Evolutionary conservation across 2,329 filamentous ascomycete species (phyloP).

Genomic region (Ascochyta clinopodiicola): DNA sequence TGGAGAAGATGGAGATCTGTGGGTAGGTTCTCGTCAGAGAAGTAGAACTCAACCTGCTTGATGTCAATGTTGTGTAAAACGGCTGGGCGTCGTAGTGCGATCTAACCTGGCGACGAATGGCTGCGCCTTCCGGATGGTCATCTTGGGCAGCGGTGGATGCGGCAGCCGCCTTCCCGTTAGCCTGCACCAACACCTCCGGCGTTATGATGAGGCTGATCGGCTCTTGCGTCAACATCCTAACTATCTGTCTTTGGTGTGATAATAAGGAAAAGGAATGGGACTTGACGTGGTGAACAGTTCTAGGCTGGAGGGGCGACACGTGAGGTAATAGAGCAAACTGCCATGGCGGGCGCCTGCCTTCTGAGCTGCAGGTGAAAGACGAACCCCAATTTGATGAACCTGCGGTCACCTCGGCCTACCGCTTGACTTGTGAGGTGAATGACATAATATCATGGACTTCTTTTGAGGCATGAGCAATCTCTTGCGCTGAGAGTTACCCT

Average conservation of each 20-base stretch:
- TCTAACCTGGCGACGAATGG: conserved; percentile 41
- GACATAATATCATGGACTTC: no score
- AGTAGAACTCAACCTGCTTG: conserved; percentile 57
- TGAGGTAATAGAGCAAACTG: conserved; percentile 7
- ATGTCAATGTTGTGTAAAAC: conserved; percentile 5
- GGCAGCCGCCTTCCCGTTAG: neutral
- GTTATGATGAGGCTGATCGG: neutral
- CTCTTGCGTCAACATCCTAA: conserved; percentile 4
- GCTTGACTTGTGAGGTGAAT: no score
- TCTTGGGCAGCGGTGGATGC: neutral
- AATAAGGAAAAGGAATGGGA: neutral
- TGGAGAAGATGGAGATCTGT: conserved; percentile 53
- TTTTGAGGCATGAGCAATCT: no score
- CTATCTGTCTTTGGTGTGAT: neutral
- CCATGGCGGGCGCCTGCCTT: neutral
- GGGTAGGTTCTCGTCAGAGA: conserved; percentile 57
- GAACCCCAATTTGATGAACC: neutral
- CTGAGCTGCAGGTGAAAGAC: conserved; percentile 10
- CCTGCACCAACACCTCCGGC: conserved; percentile 4
- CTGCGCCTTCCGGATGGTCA: conserved; percentile 37
- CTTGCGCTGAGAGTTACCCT: no score
- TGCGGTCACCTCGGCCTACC: neutral
- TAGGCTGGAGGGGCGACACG: neutral
- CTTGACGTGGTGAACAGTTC: neutral
- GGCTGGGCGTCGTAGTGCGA: neutral